phyloP scores from a whole-genome alignment of 352 stramenopile genomes.

The Phytophthora palmivora region DNA sequence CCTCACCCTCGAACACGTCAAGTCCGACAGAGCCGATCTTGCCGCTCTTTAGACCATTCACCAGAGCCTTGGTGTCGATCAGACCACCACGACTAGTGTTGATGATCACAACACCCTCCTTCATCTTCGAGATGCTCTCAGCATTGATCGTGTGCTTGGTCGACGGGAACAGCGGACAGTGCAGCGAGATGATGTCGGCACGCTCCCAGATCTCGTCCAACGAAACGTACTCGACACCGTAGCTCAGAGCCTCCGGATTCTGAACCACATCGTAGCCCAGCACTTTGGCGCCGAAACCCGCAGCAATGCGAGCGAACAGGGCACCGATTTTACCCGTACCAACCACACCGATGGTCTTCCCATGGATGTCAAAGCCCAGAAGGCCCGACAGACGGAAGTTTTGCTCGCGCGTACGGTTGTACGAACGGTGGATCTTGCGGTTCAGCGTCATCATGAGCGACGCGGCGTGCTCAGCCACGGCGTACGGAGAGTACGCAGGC shows the following conservation, averaged over 20 bases:
- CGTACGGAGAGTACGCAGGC: slow-evolving; percentile 80
- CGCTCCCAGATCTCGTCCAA: slow-evolving; percentile 63
- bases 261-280: slow-evolving; percentile 72
- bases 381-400: slow-evolving; percentile 77
- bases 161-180: slow-evolving; percentile 79
- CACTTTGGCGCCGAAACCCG: slow-evolving; percentile 47
- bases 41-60: slow-evolving; percentile 77
- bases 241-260: slow-evolving; percentile 51
- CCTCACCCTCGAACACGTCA: slow-evolving; percentile 89
- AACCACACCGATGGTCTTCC: slow-evolving; percentile 75
- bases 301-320: slow-evolving; percentile 55
- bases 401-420: slow-evolving; percentile 75
- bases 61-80: slow-evolving; percentile 82
- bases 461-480: slow-evolving; percentile 77
- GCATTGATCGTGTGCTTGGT: slow-evolving; percentile 89
- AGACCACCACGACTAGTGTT: slow-evolving; percentile 90
- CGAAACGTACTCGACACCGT: slow-evolving; percentile 44
- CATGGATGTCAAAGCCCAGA: slow-evolving; percentile 67
- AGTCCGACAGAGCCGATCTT: slow-evolving; percentile 82
- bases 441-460: slow-evolving; percentile 84
- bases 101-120: slow-evolving; percentile 88
- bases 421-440: slow-evolving; percentile 76
- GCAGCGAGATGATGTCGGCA: slow-evolving; percentile 89
- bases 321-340: slow-evolving; percentile 56
- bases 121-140: slow-evolving; percentile 85